Base-by-base conservation (phyloP, 495 filamentous ascomycete genomes). In the Hypoxylon intermedium region DNA sequence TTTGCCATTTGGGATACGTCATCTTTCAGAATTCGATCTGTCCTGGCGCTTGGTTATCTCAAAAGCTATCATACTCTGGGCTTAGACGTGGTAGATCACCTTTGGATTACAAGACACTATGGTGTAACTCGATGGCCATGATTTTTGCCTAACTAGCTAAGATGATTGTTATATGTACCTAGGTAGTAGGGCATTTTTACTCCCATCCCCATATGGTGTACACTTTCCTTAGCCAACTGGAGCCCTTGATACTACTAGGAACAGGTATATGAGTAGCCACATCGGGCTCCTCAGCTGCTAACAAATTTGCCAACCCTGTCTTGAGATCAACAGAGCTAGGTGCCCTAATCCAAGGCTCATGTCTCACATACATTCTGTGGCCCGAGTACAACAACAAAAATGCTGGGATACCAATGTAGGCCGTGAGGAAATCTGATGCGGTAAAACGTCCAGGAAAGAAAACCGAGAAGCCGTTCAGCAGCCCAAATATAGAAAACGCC, bases 391-490 rank as follows among this genome's bases (percentile, higher is more conserved):
- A 72, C 19, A 76, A 52, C 45, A 84, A 41, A 55, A 86, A 86
- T 13, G 82, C 79, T 0, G 83, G 84, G 46, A 87, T 82, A 5
- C 84, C 84, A 51, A 88, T 81, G 48, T 89, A 89, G 0, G 85
- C 77, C 5, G 85, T 84, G 43, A 89, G 72, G 67, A 89, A 89
- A 34, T 37, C 47, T 13, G 61, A 48, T 1, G 34, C 53, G 11
- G 45, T 51, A 44, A 68, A 88, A 6, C 82, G 67, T 0, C 76
- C 74, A 0, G 83, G 81, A 67, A 84, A 85, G 63, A 88, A 88
- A 15, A 84, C 82, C 20, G 79, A 78, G 66, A 87, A 88, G 5
- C 86, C 86, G 64, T 85, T 88, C 65, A 87, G 79, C 5, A 88
- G 67, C 3, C 69, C 67, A 38, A 88, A 74, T 49, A 87, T 72